Evolutionary conservation across 192 early-diverging fungal genomes (phyloP), one percentile per base, ranked within the genome.

Genomic region (Backusella morwellensis): DNA sequence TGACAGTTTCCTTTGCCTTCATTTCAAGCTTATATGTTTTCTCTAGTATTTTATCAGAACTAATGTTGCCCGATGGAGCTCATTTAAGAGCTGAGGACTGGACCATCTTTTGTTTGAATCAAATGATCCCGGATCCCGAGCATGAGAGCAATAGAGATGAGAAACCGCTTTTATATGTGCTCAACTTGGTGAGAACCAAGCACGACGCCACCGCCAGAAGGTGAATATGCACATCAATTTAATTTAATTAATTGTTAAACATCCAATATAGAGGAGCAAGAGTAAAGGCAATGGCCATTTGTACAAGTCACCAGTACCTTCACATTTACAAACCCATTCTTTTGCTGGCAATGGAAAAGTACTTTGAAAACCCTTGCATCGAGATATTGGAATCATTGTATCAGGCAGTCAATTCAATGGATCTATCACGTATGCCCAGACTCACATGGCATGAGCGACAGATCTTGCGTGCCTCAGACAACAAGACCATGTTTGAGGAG

Each of bases 11-110:
- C 36, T 38, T 52, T 21, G 19, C 21, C 1, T 1, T 44, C 35
- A 17, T 35, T 67, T 17, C 14, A 76, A 17, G 8, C 82, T 7
- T n/a, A n/a, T 23, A n/a, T 7, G 1, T 23, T 23, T 42, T 59
- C 66, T 38, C 50, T 40, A 93, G 92, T 78, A 83, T 90, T 21
- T 82, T 98, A 68, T 94, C 96, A 29, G 96, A 98, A 77, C 89
- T 96, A 35, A 98, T 98, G 96, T 82, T 98, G 75, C 96, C 96
- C 3, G 96, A 98, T 82, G 96, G 96, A 1, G 94, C 95, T 11
- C 96, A 98, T 85, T 82, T 95, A n/a, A 88, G 95, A 21, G 89
- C 95, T 50, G 93, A 94, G 73, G 96, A 98, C 83, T 96, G 95
- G 95, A 97, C 95, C n/a, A 90, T 95, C 75, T 97, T 98, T 75